Conservation (phyloP, 148 eudicot genomes). For the Cornus suecica region DNA sequence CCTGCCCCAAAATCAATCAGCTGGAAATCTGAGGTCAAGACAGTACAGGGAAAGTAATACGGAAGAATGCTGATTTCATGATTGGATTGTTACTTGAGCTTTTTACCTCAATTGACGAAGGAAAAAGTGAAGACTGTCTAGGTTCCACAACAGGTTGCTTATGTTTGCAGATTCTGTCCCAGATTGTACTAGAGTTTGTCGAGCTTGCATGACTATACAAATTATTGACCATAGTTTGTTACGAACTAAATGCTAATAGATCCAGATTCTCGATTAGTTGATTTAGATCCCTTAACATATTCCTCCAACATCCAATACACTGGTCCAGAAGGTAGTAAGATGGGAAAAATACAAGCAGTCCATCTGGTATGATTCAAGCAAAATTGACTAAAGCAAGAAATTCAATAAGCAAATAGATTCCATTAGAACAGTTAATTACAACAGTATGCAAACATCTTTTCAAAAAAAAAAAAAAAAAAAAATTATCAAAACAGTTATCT, state of each 20-base stretch:
- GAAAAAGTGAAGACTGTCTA: constrained; percentile 90
- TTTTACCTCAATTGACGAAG: constrained; percentile 74
- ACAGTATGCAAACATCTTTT: neutral
- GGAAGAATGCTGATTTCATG: neutral
- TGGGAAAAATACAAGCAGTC: constrained; percentile 91
- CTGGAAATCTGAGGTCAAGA: constrained; percentile 16
- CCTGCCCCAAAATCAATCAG: constrained; percentile 47
- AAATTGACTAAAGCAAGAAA: constrained; percentile 67
- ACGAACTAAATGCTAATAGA: constrained; percentile 13
- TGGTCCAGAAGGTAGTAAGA: constrained; percentile 89
- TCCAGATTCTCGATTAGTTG: neutral
- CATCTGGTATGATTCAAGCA: constrained; percentile 95
- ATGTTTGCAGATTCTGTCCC: constrained; percentile 96
- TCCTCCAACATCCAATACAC: constrained; percentile 83
- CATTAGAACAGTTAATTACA: neutral
- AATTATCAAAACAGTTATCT: neutral
- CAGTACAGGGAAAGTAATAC: constrained; percentile 6
- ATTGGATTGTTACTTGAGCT: neutral
- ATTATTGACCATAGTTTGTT: constrained; percentile 17
- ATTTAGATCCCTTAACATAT: constrained; percentile 44
- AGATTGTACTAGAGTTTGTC: constrained; percentile 60
- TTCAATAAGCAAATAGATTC: constrained; percentile 3
- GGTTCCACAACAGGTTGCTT: constrained; percentile 98
- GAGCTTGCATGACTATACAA: constrained; percentile 49
- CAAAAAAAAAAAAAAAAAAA: too few relatives aligned